A percentile compares a stretch with the other conserved stretches of the same genome.
phyloP scores from a whole-genome alignment of 768 basidiomycete species.

The Mrakia frigida region DNA sequence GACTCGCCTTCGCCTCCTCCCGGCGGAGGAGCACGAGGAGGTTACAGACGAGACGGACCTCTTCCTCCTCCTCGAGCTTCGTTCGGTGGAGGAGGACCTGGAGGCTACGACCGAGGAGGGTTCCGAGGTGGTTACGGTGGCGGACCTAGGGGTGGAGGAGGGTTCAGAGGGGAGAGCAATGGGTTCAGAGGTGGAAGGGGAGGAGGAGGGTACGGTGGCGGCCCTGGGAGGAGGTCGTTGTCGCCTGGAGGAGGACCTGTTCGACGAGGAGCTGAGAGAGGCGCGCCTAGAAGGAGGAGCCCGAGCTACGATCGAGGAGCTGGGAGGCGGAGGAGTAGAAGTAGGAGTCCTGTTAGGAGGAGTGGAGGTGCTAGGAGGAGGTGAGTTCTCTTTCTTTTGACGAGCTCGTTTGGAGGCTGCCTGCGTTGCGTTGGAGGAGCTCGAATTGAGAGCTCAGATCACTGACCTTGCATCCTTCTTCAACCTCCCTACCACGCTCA shows the following conservation, averaged over 20 bases:
- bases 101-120: conserved; percentile 4
- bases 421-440: no score
- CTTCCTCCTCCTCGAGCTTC: conserved; percentile 10
- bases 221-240: conserved; percentile 6
- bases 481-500: not conserved
- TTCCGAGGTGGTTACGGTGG: not conserved
- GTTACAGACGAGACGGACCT: conserved; percentile 2
- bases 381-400: conserved; percentile 26
- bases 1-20: not conserved
- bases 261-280: not conserved
- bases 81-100: not conserved
- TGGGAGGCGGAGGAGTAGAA: conserved; percentile 25
- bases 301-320: conserved; percentile 22
- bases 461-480: no score
- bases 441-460: no score
- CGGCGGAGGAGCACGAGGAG: not conserved
- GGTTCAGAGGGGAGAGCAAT: conserved; percentile 6
- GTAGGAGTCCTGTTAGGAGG: conserved; percentile 26
- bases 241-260: conserved; percentile 16
- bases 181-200: conserved; percentile 5
- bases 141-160: conserved; percentile 3
- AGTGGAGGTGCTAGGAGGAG: conserved; percentile 34
- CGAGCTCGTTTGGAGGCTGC: no score
- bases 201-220: not conserved
- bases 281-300: conserved; percentile 19